Conservation (phyloP, 495 filamentous ascomycete species). For the Aspergillus ostianus region DNA sequence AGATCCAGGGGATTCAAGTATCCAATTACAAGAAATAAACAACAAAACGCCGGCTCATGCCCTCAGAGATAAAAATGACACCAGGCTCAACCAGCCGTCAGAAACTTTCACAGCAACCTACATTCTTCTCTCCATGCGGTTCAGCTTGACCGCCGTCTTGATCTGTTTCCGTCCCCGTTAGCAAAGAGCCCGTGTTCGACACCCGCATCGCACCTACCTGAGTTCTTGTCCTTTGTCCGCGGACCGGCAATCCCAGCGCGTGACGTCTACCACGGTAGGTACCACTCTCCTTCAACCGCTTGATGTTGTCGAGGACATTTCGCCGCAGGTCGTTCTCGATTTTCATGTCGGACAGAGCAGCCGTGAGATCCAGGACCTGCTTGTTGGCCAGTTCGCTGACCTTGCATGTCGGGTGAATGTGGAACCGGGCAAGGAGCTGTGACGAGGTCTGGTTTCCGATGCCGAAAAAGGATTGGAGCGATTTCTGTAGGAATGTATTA, state of each 20-base stretch:
- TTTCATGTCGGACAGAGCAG: conserved; percentile 84
- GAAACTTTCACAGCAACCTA: background rate
- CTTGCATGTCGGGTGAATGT: conserved; percentile 77
- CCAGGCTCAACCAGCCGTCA: conserved; percentile 10
- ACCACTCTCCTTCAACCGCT: conserved; percentile 84
- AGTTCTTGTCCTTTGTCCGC: conserved; percentile 81
- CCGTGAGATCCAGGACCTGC: conserved; percentile 74
- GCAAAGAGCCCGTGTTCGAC: conserved; percentile 8
- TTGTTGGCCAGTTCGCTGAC: conserved; percentile 68
- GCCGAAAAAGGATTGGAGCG: conserved; percentile 86
- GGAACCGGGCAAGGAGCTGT: conserved; percentile 79
- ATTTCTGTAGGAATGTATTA: conserved; percentile 56
- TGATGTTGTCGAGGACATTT: conserved; percentile 78
- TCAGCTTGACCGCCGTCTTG: conserved; percentile 72
- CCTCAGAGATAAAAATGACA: conserved; percentile 24
- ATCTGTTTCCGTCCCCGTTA: conserved; percentile 48
- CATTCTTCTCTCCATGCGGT: conserved; percentile 67
- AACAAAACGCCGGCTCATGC: conserved; percentile 43
- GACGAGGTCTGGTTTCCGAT: conserved; percentile 69
- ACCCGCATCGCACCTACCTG: conserved; percentile 56
- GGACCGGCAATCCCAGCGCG: conserved; percentile 81
- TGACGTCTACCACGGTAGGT: conserved; percentile 87
- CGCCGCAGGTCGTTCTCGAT: conserved; percentile 86
- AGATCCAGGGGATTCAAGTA: conserved; percentile 11
- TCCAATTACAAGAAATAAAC: conserved; percentile 28